Conservation (phyloP, 2,329 filamentous ascomycete genomes). For the Aspergillus phoenicis region DNA sequence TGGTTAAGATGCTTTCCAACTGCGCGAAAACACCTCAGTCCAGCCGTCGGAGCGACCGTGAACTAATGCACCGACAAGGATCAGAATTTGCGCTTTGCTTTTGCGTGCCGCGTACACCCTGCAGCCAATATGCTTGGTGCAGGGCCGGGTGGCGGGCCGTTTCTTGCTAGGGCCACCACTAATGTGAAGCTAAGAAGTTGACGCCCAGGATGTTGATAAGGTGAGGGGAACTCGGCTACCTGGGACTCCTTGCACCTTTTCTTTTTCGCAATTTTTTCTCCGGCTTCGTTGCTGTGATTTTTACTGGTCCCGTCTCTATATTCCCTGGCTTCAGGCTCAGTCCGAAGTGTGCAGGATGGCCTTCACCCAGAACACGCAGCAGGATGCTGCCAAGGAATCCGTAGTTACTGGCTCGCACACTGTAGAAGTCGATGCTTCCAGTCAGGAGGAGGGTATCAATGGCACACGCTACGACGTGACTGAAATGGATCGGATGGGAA, state of each 20-base stretch:
- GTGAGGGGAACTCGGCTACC: too few species aligned
- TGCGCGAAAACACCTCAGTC: not conserved
- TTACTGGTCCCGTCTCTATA: not conserved
- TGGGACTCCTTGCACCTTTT: too few species aligned
- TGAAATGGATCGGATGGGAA: constrained; percentile 38
- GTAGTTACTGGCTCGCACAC: not conserved
- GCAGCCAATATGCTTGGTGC: not conserved
- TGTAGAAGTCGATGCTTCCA: constrained; percentile 10
- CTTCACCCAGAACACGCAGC: not conserved
- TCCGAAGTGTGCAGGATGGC: not conserved
- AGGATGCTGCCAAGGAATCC: not conserved
- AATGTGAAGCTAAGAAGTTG: too few species aligned
- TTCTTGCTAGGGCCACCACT: not conserved
- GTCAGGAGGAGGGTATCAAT: not conserved
- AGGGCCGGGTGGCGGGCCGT: not conserved
- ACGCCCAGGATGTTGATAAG: too few species aligned
- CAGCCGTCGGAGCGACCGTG: not conserved
- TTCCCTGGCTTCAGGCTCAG: not conserved
- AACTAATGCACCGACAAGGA: not conserved
- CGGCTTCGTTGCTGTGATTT: not conserved
- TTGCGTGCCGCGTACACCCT: not conserved
- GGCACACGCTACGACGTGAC: constrained; percentile 21
- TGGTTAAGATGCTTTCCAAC: not conserved
- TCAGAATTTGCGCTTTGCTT: not conserved
- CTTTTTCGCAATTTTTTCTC: too few species aligned